Evolutionary conservation across 1,284 basidiomycete species (phyloP), one percentile per base, ranked within the genome.

Genomic region (Ganoderma lucidum): DNA sequence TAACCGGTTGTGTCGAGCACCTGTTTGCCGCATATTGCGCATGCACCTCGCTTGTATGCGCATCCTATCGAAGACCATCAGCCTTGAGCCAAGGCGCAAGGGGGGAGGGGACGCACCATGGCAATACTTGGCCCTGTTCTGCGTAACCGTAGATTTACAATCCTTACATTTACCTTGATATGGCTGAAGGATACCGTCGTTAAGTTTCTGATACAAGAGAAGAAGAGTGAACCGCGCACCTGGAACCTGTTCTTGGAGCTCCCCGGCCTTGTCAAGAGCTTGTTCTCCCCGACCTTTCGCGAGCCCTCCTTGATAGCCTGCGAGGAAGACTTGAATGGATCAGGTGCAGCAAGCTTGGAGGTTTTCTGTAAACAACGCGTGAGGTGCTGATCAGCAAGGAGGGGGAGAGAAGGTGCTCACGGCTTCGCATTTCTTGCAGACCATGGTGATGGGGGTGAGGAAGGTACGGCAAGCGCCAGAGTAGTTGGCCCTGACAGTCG

Each of bases 51-150:
- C 83, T 91, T 94, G 80, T 92, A 95, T 17, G 93, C 93, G 77
- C 93, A 95, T 41, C 93, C 94, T 95, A 69, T 66, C 59, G 19
- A 65, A 51, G 65, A 51, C 19, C 59, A 51, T 75, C 39, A 32
- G 23, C 44, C 55, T 62, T 32, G 68, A 66, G 56, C 64, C 62
- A n/a, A 0, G 32, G 2, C 35, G 62, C 65, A 44, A 61, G 61
- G 32, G 58, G 53, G 37, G 56, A 42, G 51, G 30, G 35, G 42
- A 77, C 84, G 71, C 70, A 93, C 93, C 90, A 84, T 95, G 94
- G 76, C 93, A 95, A 80, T 92, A 95, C 81, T 93, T 95, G 37
- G 92, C 94, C 74, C 86, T 88, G 75, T 94, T 94, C 85, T 95
- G 93, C 12, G 93, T 93, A 37, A 90, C 88, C 0, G 89, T 86